Base-by-base conservation (phyloP, 306 rosid genomes). In the Vicia sativa region DNA sequence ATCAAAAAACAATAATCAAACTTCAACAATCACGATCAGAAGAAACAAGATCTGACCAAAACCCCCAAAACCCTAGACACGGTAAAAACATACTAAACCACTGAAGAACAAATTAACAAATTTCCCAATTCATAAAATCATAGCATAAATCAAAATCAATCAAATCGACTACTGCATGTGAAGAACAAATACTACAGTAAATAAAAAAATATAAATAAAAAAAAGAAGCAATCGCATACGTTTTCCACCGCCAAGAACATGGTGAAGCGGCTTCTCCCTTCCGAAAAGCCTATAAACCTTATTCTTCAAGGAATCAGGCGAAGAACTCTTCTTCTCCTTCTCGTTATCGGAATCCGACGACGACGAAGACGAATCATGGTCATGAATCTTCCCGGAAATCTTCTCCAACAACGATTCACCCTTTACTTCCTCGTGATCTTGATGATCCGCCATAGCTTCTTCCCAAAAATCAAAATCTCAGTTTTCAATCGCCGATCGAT, bases 241-340 rank as follows among this genome's bases (percentile, higher is more conserved):
- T 84, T 85, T 90, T 80, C 99, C 99, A 0, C 99, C 99, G 13
- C 99, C 99, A 11, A 95, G 54, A 70, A 88, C 95, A 71, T 76
- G 62, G 84, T 95, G 97, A 52, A 95, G 81, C 1, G 97, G 91
- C 38, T 52, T 81, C 48, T 90, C 99, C 80, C 97, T 82, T n/a
- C 99, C 99, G 39, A 95, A 90, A 45, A 90, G 81, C 83, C 91
- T 86, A 78, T 31, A 83, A 68, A 79, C 78, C 83, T 85, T 87
- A 43, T 75, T 11, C 80, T 95, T 81, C 11, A 79, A 2, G 9
- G 96, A 67, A 3, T 83, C 28, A 53, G 90, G 64, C 0, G 75
- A 6, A 18, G 21, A 11, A 16, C 34, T 66, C 56, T 62, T 80
- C 44, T 73, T 84, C 49, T 88, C 88, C 48, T 73, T 82, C 44